A percentile compares a stretch with the other conserved stretches of the same genome.
These are phyloP conservation scores for Cyberlindnera japonica DNA, from an alignment of 805 yeast species.

Conservation along the genomic window DNA sequence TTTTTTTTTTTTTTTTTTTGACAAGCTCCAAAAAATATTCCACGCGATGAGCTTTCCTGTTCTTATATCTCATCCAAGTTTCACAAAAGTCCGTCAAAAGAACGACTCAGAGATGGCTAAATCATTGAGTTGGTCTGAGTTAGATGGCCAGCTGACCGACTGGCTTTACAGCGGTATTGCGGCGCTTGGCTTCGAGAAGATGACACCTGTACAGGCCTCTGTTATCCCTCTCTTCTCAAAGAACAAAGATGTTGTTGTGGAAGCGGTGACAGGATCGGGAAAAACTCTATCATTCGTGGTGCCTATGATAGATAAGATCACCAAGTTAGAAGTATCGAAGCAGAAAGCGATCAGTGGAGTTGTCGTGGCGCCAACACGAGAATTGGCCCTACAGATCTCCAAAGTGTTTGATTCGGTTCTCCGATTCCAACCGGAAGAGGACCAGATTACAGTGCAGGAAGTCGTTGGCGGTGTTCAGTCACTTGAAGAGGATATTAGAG, in stretches of 20 bases:
- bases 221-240: slow-evolving; percentile 80
- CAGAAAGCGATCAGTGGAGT: slow-evolving; percentile 61
- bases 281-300: slow-evolving; percentile 88
- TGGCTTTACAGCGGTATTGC: slow-evolving; percentile 69
- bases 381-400: slow-evolving; percentile 67
- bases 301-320: slow-evolving; percentile 71
- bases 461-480: slow-evolving; percentile 61
- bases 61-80: no score
- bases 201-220: slow-evolving; percentile 98
- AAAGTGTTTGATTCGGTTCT: slow-evolving; percentile 60
- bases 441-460: slow-evolving; percentile 50
- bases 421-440: slow-evolving; percentile 50
- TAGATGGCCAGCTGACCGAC: slow-evolving; percentile 51
- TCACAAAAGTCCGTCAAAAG: background rate
- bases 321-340: slow-evolving; percentile 28
- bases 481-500: slow-evolving; percentile 67
- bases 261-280: slow-evolving; percentile 98
- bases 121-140: slow-evolving; percentile 61
- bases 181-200: slow-evolving; percentile 69
- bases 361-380: slow-evolving; percentile 66
- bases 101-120: slow-evolving; percentile 21
- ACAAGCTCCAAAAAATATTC: no score
- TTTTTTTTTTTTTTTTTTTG: no score
- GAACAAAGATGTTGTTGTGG: slow-evolving; percentile 93
- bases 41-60: no score